Conservation (phyloP, 192 early-diverging fungal genomes). For the Coemansia sp. region DNA sequence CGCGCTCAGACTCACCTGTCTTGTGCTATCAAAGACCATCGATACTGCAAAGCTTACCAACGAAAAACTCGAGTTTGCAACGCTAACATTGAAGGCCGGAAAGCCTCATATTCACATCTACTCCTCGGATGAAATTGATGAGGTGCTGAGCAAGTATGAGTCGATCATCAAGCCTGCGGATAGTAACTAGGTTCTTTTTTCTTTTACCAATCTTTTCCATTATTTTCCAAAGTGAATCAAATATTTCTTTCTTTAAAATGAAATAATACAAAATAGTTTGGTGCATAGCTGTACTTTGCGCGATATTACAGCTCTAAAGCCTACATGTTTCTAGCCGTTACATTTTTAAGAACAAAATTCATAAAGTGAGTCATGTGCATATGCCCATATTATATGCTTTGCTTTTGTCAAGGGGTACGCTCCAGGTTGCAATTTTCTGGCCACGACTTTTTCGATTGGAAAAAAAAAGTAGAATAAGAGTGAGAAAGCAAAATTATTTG, state of each 20-base stretch:
- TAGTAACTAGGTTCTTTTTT: constrained; percentile 13
- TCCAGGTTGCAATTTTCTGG: background rate
- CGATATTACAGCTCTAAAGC: background rate
- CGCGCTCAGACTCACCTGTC: constrained; percentile 87
- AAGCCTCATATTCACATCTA: constrained; percentile 44
- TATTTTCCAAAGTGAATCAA: background rate
- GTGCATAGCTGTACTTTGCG: too few species aligned
- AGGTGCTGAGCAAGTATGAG: constrained; percentile 41
- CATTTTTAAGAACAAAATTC: background rate
- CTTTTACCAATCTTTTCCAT: background rate
- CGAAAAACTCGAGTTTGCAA: constrained; percentile 93
- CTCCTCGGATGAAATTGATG: constrained; percentile 44
- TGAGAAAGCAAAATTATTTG: too few species aligned
- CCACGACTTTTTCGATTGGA: too few species aligned
- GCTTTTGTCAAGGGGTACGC: background rate
- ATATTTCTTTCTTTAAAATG: too few species aligned
- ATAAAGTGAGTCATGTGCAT: background rate
- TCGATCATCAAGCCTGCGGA: constrained; percentile 43
- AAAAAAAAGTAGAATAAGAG: too few species aligned
- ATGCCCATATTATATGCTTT: background rate
- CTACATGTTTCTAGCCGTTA: too few species aligned
- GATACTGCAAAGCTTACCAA: constrained; percentile 87
- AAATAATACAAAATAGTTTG: too few species aligned
- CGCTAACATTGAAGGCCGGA: constrained; percentile 61
- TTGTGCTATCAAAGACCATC: constrained; percentile 96